These are phyloP conservation scores for Solanum verrucosum DNA, from an alignment of 257 asterid species.

Conservation along the genomic window DNA sequence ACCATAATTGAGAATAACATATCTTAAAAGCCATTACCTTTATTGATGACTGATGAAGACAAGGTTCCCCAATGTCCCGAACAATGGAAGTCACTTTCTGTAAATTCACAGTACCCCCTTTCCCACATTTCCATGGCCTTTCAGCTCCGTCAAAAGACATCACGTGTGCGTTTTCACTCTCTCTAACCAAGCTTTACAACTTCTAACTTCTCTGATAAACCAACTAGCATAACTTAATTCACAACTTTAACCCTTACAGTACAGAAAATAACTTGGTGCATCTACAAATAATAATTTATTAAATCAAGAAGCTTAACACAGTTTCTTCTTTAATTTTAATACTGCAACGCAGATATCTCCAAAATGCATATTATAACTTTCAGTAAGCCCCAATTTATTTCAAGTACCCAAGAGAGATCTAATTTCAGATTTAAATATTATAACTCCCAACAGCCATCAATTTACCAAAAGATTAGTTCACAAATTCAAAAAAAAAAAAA, in stretches of 20 bases:
- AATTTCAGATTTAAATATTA: background rate
- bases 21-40: conserved; percentile 55
- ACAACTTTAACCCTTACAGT: background rate
- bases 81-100: conserved; percentile 80
- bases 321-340: background rate
- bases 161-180: conserved; percentile 21
- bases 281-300: background rate
- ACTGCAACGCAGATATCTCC: background rate
- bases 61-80: conserved; percentile 94
- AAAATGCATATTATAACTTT: background rate
- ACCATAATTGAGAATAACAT: background rate
- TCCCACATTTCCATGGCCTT: conserved; percentile 89
- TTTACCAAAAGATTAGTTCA: background rate
- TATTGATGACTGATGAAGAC: conserved; percentile 80
- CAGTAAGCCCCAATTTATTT: background rate
- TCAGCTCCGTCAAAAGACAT: conserved; percentile 77
- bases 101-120: conserved; percentile 56
- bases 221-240: background rate
- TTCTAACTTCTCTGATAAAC: background rate
- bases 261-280: background rate
- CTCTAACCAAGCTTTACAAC: background rate
- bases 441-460: background rate
- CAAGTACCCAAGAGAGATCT: background rate
- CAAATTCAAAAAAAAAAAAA: background rate
- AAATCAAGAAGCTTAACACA: background rate